Evolutionary conservation across 805 yeast genomes (phyloP).

Genomic region (Candida hungchunana): DNA sequence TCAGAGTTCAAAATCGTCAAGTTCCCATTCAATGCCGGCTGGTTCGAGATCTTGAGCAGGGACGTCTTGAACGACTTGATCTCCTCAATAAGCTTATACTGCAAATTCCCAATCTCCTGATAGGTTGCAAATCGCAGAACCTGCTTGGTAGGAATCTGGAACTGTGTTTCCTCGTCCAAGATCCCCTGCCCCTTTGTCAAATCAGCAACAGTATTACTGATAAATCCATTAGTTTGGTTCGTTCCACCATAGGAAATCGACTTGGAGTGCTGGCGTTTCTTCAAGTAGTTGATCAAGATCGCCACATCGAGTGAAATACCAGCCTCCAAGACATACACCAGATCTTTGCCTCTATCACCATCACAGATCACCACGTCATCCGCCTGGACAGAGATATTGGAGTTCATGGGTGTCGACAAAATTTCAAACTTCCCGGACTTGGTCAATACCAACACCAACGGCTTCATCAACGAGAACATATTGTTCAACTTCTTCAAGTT

Average conservation of each 20-base stretch:
- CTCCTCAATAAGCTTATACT: constrained; percentile 66
- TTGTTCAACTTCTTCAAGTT: constrained; percentile 28
- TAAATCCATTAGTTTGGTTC: background rate
- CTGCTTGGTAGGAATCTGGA: constrained; percentile 75
- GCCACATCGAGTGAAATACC: constrained; percentile 59
- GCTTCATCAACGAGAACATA: constrained; percentile 23
- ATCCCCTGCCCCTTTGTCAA: constrained; percentile 24
- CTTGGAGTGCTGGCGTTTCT: constrained; percentile 65
- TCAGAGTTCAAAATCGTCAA: constrained; percentile 59
- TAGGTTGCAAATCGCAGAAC: constrained; percentile 73
- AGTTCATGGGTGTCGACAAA: constrained; percentile 58
- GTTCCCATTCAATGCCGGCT: constrained; percentile 28
- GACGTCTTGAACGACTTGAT: constrained; percentile 67
- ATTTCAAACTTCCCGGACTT: constrained; percentile 69
- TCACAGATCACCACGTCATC: constrained; percentile 73
- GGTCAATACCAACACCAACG: constrained; percentile 44
- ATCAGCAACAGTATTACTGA: constrained; percentile 24
- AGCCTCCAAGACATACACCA: constrained; percentile 70
- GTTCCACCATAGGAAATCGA: constrained; percentile 30
- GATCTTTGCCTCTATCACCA: constrained; percentile 81
- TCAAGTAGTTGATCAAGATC: constrained; percentile 65
- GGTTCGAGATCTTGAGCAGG: constrained; percentile 40
- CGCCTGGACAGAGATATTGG: constrained; percentile 53
- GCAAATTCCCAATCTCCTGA: constrained; percentile 58
- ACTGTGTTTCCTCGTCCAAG: constrained; percentile 37